Evolutionary conservation across 2,329 filamentous ascomycete genomes (phyloP), one percentile per base, ranked within the genome.

Genomic region (Fusarium sambucinum): DNA sequence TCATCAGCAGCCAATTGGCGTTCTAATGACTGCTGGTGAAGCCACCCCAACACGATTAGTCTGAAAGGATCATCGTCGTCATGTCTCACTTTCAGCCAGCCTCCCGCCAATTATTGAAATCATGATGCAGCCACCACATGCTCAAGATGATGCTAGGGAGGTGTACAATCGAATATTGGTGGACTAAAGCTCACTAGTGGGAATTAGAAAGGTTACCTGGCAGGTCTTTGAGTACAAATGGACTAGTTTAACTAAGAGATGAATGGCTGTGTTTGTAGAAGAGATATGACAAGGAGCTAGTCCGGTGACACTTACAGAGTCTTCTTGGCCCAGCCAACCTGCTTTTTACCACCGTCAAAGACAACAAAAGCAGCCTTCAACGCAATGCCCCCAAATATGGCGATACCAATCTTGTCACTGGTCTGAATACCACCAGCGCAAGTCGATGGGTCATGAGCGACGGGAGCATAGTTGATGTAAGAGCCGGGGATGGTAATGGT

Each of bases 341-440:
- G 67, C 23, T 62, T 42, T 27, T 74, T 71, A 12, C 45, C 72
- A 2, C 68, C 82, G 69, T 88, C 84, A 73, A 88, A 88, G 17
- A 83, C 85, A 37, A 88, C 84, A 68, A 87, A 87, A 66, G 87
- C 84, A 42, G 85, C 84, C 79, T 88, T 88, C 77, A 89, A 86
- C 63, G 88, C 85, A 70, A 88, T 83, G 68, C 88, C 86, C 23
- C 87, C 87, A 74, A 86, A 88, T 73, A 93, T 90, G 77, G 89
- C 87, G 21, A 84, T 81, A 2, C 67, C 68, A 19, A 72, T 41
- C 9, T 59, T 52, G 2, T 69, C 66, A 51, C 86, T 89, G 21
- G 85, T 82, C 79, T 92, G 90, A 12, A 92, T 80, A 68, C 89
- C 90, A 65, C 89, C 90, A 68, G 90, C 90, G 80, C 90, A 93